phyloP scores from a whole-genome alignment of 495 filamentous ascomycete genomes.

The Massariosphaeria phaeospora region DNA sequence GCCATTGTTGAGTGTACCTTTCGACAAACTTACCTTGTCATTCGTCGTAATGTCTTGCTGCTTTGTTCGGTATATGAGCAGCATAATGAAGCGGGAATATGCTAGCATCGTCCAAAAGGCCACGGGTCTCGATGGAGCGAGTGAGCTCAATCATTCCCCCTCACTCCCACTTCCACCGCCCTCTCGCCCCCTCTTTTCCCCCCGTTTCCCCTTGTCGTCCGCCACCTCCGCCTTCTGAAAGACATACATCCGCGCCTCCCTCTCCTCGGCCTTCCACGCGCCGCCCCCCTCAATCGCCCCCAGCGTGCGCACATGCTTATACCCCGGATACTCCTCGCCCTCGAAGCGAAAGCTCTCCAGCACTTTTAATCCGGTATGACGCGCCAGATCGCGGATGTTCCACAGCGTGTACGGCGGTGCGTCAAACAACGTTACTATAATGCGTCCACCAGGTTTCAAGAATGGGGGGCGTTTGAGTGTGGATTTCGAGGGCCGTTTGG shows the following conservation, averaged over 20 bases:
- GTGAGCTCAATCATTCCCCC: too few species aligned
- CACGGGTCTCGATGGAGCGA: too few species aligned
- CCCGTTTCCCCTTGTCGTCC: constrained; percentile 12
- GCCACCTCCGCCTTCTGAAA: constrained; percentile 34
- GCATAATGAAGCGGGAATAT: too few species aligned
- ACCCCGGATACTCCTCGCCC: constrained; percentile 70
- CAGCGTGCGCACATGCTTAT: constrained; percentile 80
- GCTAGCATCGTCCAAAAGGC: too few species aligned
- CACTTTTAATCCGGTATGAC: constrained; percentile 71
- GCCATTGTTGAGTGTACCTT: too few species aligned
- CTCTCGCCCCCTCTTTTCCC: constrained; percentile 28
- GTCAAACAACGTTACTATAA: constrained; percentile 86
- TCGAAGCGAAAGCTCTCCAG: constrained; percentile 73
- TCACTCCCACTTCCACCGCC: constrained; percentile 7
- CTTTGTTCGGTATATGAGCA: too few species aligned
- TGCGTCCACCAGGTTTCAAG: constrained; percentile 53
- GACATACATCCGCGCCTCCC: constrained; percentile 47
- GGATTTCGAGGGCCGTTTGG: too few species aligned
- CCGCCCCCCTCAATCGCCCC: constrained; percentile 62
- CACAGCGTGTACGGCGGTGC: constrained; percentile 89
- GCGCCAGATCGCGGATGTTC: constrained; percentile 82
- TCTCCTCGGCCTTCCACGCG: constrained; percentile 44
- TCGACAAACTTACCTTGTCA: too few species aligned
- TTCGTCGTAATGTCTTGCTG: too few species aligned
- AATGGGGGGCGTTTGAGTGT: constrained; percentile 48